phyloP scores from a whole-genome alignment of 441 rosid genomes.

The Syzygium syzygioides region DNA sequence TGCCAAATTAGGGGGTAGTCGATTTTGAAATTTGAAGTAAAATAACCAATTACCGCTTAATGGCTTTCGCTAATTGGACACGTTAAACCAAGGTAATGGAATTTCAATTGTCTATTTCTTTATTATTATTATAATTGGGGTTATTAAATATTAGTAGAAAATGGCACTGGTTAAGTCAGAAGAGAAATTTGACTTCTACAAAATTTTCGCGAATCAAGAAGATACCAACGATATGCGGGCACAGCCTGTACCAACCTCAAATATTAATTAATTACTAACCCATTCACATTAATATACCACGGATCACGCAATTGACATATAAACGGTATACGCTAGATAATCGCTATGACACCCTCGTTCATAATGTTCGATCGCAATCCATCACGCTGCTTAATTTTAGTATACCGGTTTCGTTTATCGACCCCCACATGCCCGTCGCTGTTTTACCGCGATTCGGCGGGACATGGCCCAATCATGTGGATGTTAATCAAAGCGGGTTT shows the following conservation, averaged over 20 bases:
- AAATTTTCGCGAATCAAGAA: not conserved
- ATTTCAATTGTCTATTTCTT: not conserved
- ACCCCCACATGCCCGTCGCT: not conserved
- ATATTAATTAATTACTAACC: not conserved
- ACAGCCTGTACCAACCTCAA: not conserved
- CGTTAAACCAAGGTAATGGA: not conserved
- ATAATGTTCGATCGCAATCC: not conserved
- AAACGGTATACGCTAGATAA: not conserved
- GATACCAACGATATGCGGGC: not conserved
- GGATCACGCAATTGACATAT: not conserved
- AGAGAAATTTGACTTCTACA: not conserved
- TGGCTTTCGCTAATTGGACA: not conserved
- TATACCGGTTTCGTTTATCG: fast-evolving
- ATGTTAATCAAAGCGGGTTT: no score
- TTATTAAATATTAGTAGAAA: not conserved
- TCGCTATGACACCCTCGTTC: not conserved
- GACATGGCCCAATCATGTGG: no score
- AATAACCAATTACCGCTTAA: not conserved
- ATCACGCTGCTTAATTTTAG: fast-evolving
- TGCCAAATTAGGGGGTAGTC: not conserved
- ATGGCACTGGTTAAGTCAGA: not conserved
- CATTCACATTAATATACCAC: no score
- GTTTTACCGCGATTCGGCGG: not conserved
- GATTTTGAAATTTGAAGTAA: not conserved
- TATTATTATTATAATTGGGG: not conserved